Base-by-base conservation (phyloP, 2,329 filamentous ascomycete species). In the Bisporella sp. region DNA sequence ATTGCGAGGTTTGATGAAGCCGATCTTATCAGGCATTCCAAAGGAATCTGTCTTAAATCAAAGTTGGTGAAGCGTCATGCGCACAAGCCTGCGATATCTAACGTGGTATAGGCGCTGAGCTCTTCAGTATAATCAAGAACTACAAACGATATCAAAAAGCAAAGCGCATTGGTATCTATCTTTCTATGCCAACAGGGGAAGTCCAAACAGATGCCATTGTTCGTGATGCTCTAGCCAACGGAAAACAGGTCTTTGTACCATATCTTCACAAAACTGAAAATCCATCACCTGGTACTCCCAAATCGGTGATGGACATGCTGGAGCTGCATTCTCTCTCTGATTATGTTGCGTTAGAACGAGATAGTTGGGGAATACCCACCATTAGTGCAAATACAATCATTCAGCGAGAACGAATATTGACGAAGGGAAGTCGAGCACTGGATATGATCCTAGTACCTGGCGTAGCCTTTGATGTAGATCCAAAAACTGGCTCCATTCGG, bases 281-380 rank as follows among this genome's bases (percentile, higher is more conserved):
- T n/a, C 57, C 57, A 32, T 45, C 54, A 42, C 48, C 59, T 42
- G 59, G 62, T 12, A 59, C 66, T 31, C 71, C 73, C 50, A 78
- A 81, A 5, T 87, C 87, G 12, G 78, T 93, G 48, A 99, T 99
- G 93, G 90, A 96, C 64, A 97, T 99, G 93, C 81, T 99, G 28
- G 82, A 82, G 55, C 73, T 99, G 40, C 72, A 76, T 50, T 84
- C 82, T 30, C 67, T 89, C 46, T 71, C 79, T 31, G 93, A 99
- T 66, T 96, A 91, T 66, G 81, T 89, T 56, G 79, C 79, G 29
- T 73, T 97, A 53, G 71, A 82, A 62, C 77, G 78, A 40, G 93
- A 99, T 68, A 82, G 78, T 65, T 99, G 93, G 93, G 91, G 90
- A 7, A 99, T 99, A 57, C 93, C 93, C n/a, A 92, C 87, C 32